Percentiles rank a stretch among this genome's conserved stretches.
phyloP scores from a whole-genome alignment of 2,329 filamentous ascomycete species.

The Teratosphaeria zuluensis region DNA sequence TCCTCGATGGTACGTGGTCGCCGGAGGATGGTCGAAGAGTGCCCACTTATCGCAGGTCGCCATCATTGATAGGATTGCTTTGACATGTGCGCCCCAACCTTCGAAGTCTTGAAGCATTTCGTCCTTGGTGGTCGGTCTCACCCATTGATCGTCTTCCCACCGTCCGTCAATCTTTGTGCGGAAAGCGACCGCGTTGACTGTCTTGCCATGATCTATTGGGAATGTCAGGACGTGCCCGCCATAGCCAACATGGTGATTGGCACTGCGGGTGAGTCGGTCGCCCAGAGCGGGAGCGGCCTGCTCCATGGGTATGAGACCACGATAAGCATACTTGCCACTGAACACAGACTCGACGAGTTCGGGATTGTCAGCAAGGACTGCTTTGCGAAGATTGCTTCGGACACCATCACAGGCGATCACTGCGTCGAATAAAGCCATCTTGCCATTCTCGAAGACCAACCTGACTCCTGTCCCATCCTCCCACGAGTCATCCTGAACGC shows the following conservation, averaged over 20 bases:
- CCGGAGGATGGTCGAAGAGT: constrained; percentile 29
- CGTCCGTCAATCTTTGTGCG: constrained; percentile 26
- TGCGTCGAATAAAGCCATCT: constrained; percentile 31
- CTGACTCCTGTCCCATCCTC: constrained; percentile 17
- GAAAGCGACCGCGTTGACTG: constrained; percentile 49
- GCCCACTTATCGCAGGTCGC: constrained; percentile 22
- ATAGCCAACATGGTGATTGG: constrained; percentile 39
- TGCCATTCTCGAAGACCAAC: constrained; percentile 36
- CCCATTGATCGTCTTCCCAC: constrained; percentile 30
- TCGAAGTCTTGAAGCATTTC: constrained; percentile 33
- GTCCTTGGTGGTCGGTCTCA: constrained; percentile 30
- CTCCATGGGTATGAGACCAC: constrained; percentile 52
- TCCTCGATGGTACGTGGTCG: constrained; percentile 27
- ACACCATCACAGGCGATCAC: constrained; percentile 57
- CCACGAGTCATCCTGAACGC: constrained; percentile 18
- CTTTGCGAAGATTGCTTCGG: constrained; percentile 43
- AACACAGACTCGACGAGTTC: constrained; percentile 41
- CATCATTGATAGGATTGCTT: constrained; percentile 5
- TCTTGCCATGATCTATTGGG: constrained; percentile 45
- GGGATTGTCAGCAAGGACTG: constrained; percentile 39
- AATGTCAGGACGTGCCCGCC: constrained; percentile 50
- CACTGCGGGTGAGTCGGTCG: constrained; percentile 37
- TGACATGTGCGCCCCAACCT: constrained; percentile 18
- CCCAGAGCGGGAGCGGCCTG: constrained; percentile 41
- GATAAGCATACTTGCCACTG: constrained; percentile 51